Conservation (phyloP, 2,329 filamentous ascomycete genomes). For the Hymenotorrendiella dingleyae region DNA sequence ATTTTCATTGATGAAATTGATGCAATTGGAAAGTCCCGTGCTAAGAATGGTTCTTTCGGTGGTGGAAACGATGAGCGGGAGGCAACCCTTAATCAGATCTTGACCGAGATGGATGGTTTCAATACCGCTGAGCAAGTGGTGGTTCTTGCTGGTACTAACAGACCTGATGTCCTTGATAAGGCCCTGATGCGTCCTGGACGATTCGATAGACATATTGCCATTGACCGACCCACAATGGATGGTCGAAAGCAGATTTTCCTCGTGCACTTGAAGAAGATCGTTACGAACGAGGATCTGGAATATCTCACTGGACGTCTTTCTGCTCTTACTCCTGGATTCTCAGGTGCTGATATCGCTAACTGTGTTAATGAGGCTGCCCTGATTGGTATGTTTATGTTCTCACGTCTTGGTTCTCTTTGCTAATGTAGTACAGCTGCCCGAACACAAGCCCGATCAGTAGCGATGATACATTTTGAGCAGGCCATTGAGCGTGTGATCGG, state of each 20-base stretch:
- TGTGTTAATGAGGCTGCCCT: constrained; percentile 96
- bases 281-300: constrained; percentile 84
- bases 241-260: constrained; percentile 93
- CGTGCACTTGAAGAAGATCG: constrained; percentile 91
- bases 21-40: constrained; percentile 86
- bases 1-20: constrained; percentile 99
- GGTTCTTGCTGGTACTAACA: constrained; percentile 92
- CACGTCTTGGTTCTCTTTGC: constrained; percentile 18
- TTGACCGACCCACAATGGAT: constrained; percentile 94
- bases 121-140: constrained; percentile 96
- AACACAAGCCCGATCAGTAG: constrained; percentile 70
- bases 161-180: constrained; percentile 90
- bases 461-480: constrained; percentile 90
- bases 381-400: constrained; percentile 62
- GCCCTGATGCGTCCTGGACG: constrained; percentile 94
- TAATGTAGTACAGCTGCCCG: constrained; percentile 66
- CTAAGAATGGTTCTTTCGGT: constrained; percentile 69
- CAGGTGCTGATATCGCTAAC: constrained; percentile 96
- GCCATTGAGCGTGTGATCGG: constrained; percentile 97
- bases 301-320: constrained; percentile 82
- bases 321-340: constrained; percentile 91
- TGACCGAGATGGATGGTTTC: constrained; percentile 99
- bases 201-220: constrained; percentile 93
- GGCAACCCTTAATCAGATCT: constrained; percentile 93
- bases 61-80: constrained; percentile 97